Evolutionary conservation across 177 flowering plant species (phyloP).

Genomic region (Telopea speciosissima): DNA sequence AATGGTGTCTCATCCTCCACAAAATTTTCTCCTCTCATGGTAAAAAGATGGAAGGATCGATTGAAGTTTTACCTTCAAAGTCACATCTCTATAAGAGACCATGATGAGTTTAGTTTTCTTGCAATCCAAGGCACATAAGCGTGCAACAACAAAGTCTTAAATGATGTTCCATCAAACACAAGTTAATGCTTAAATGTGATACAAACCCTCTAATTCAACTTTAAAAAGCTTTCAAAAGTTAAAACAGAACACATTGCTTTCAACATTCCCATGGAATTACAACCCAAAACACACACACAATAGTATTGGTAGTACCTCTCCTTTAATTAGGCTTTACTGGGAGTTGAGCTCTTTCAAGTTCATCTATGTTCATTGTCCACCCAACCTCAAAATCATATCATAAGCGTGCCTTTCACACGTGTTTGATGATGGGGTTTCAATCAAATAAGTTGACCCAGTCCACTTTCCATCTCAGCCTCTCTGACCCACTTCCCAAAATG

Average conservation of each 20-base stretch:
- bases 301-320: background rate
- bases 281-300: background rate
- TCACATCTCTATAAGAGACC: slow-evolving; percentile 2
- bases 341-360: no score
- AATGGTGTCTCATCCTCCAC: no score
- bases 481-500: background rate
- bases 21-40: background rate
- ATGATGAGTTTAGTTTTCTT: slow-evolving; percentile 9
- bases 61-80: slow-evolving; percentile 6
- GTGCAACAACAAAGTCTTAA: slow-evolving; percentile 16
- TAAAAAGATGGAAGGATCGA: no score
- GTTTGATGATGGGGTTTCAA: slow-evolving; percentile 13
- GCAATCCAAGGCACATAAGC: slow-evolving; percentile 13
- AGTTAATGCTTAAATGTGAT: slow-evolving; percentile 2
- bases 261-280: background rate
- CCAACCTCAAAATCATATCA: background rate
- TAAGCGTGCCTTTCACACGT: slow-evolving; percentile 16
- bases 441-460: background rate
- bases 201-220: background rate
- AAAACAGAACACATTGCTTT: background rate
- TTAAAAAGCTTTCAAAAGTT: background rate
- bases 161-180: slow-evolving; percentile 14
- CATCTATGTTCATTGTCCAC: no score
- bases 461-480: background rate
- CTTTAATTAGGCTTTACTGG: background rate